Percentiles rank a stretch among this genome's conserved stretches.
These are phyloP conservation scores for Mucor piriformis DNA, from an alignment of 371 early-diverging fungal genomes.

Conservation along the genomic window DNA sequence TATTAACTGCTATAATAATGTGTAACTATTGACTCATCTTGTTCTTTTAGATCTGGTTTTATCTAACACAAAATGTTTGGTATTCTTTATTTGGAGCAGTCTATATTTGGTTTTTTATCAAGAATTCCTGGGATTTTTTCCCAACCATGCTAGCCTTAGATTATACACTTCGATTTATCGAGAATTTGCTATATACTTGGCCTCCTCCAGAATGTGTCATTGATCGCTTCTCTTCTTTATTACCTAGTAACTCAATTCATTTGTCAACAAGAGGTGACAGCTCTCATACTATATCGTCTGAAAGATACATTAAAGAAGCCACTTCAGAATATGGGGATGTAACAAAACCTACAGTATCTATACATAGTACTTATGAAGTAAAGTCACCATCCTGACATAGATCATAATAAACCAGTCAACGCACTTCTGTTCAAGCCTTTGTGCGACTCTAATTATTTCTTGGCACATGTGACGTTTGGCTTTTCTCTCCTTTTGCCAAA, in stretches of 20 bases:
- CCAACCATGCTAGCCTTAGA: slow-evolving; percentile 14
- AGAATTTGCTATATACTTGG: slow-evolving; percentile 21
- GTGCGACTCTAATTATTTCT: neutral
- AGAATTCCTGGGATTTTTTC: slow-evolving; percentile 11
- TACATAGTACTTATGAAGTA: slow-evolving; percentile 10
- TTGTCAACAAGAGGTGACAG: slow-evolving; percentile 1
- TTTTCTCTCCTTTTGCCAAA: neutral
- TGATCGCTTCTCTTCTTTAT: slow-evolving; percentile 1
- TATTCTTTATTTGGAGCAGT: slow-evolving; percentile 13
- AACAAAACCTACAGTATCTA: neutral
- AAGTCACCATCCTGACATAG: slow-evolving; percentile 11
- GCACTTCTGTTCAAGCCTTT: neutral
- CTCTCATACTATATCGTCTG: slow-evolving; percentile 5
- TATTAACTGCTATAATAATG: neutral
- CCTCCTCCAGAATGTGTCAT: slow-evolving; percentile 17
- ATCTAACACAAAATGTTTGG: slow-evolving; percentile 17
- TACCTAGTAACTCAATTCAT: neutral
- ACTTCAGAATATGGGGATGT: neutral
- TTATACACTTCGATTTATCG: slow-evolving; percentile 10
- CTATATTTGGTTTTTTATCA: slow-evolving; percentile 26
- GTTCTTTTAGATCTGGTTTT: slow-evolving; percentile 21
- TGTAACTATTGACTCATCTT: neutral
- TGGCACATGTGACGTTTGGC: slow-evolving; percentile 5
- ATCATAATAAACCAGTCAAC: neutral
- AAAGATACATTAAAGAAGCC: slow-evolving; percentile 10